Evolutionary conservation across 495 filamentous ascomycete species (phyloP).

Genomic region (Letharia lupina): DNA sequence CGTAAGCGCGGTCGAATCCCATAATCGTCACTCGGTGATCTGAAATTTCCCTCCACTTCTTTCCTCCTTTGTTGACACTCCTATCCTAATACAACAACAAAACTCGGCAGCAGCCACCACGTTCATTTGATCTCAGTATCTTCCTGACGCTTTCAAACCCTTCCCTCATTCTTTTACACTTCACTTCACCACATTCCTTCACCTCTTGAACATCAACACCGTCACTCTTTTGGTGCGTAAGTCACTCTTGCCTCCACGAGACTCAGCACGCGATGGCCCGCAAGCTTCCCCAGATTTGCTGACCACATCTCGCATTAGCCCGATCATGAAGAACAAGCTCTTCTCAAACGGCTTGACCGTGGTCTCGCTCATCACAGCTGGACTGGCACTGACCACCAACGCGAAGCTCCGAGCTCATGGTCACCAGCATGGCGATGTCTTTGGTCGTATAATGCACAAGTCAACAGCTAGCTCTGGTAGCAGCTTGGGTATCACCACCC

Average conservation of each 20-base stretch:
- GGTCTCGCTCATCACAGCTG: conserved; percentile 7
- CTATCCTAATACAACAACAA: conserved; percentile 6
- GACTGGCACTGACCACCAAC: conserved; percentile 1
- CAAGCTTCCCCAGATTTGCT: neutral
- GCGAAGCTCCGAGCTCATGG: conserved; percentile 23
- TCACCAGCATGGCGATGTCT: conserved; percentile 25
- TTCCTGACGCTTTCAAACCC: neutral
- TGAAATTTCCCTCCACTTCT: neutral
- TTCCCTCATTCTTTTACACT: conserved; percentile 16
- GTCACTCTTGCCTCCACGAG: neutral
- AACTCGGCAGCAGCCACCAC: conserved; percentile 19
- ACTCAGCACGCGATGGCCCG: neutral
- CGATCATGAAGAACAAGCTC: conserved; percentile 17
- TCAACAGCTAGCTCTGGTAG: conserved; percentile 15
- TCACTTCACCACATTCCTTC: conserved; percentile 17
- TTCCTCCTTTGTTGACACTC: conserved; percentile 8
- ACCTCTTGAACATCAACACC: conserved; percentile 3
- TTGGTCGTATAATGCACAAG: conserved; percentile 15
- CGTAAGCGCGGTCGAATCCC: conserved; percentile 16
- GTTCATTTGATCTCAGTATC: conserved; percentile 11
- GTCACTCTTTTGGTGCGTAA: conserved; percentile 8
- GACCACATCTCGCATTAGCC: neutral
- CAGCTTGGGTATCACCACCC: neutral
- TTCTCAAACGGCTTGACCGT: conserved; percentile 6
- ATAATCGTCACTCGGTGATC: conserved; percentile 5